phyloP scores from a whole-genome alignment of 2,329 filamentous ascomycete species.

The Fusarium dimerum region DNA sequence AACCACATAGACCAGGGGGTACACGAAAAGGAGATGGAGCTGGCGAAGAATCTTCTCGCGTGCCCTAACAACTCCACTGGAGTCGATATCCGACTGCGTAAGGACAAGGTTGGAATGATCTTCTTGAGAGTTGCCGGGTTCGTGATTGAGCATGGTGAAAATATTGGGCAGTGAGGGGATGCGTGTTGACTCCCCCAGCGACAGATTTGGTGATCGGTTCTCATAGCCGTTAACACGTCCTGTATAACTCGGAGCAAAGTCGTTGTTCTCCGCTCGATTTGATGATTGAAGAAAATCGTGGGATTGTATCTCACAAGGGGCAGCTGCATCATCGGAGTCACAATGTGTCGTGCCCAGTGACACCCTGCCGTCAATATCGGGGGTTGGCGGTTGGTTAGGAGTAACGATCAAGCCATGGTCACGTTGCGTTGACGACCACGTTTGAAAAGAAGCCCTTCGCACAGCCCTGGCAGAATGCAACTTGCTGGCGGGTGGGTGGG shows the following conservation, averaged over 20 bases:
- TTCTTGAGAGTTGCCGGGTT: slow-evolving; percentile 17
- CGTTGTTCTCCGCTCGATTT: background rate
- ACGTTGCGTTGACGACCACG: slow-evolving; percentile 15
- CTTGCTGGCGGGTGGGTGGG: slow-evolving; percentile 5
- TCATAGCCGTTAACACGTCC: slow-evolving; percentile 4
- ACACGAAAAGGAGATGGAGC: slow-evolving; percentile 72
- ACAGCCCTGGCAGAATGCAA: slow-evolving; percentile 13
- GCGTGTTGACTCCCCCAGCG: slow-evolving; percentile 7
- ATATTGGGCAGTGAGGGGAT: slow-evolving; percentile 27
- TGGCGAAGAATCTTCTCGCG: slow-evolving; percentile 65
- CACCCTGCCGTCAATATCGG: slow-evolving; percentile 10
- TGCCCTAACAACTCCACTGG: slow-evolving; percentile 36
- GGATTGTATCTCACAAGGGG: slow-evolving; percentile 3
- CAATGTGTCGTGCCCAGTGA: slow-evolving; percentile 12
- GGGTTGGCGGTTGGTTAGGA: background rate
- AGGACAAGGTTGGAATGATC: slow-evolving; percentile 14
- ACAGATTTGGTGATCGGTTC: slow-evolving; percentile 7
- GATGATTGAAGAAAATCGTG: slow-evolving; percentile 6
- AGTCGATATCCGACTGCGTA: slow-evolving; percentile 19
- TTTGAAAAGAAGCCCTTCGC: slow-evolving; percentile 19
- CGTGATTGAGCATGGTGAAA: slow-evolving; percentile 23
- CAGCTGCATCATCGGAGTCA: slow-evolving; percentile 8
- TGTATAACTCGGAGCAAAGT: slow-evolving; percentile 1
- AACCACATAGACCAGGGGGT: slow-evolving; percentile 70
- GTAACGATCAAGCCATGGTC: slow-evolving; percentile 13